phyloP scores from a whole-genome alignment of 2,329 filamentous ascomycete species.

The Huntiella decipiens region DNA sequence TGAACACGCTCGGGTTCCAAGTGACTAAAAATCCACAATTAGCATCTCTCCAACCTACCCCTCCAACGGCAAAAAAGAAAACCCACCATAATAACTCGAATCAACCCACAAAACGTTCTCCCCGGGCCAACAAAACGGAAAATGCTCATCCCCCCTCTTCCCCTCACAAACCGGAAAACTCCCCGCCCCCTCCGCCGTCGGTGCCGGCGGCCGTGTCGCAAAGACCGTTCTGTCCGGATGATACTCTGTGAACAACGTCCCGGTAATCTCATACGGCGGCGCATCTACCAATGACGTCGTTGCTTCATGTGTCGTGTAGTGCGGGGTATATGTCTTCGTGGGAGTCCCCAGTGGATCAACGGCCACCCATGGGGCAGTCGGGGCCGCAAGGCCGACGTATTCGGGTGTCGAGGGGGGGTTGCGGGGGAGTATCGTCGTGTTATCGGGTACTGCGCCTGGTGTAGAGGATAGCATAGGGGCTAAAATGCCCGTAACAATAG shows the following conservation, averaged over 20 bases:
- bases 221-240: constrained; percentile 23
- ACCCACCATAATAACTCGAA: constrained; percentile 32
- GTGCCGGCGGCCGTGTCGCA: constrained; percentile 26
- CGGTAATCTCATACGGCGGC: constrained; percentile 29
- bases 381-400: constrained; percentile 14
- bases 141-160: constrained; percentile 25
- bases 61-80: not conserved
- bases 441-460: too few species aligned
- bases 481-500: too few species aligned
- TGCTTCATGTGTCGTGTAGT: constrained; percentile 26
- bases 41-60: not conserved
- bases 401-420: not conserved
- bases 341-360: constrained; percentile 29
- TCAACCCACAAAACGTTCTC: constrained; percentile 25
- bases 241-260: constrained; percentile 22
- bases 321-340: constrained; percentile 28
- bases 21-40: constrained; percentile 23
- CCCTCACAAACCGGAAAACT: constrained; percentile 28
- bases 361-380: constrained; percentile 31
- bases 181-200: constrained; percentile 24
- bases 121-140: constrained; percentile 33
- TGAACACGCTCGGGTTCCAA: constrained; percentile 36
- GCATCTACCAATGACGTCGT: constrained; percentile 21
- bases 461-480: too few species aligned
- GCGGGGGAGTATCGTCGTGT: too few species aligned